A percentile compares a stretch with the other conserved stretches of the same genome.
phyloP scores from a whole-genome alignment of 2,329 filamentous ascomycete species.

The Fusarium annulatum region DNA sequence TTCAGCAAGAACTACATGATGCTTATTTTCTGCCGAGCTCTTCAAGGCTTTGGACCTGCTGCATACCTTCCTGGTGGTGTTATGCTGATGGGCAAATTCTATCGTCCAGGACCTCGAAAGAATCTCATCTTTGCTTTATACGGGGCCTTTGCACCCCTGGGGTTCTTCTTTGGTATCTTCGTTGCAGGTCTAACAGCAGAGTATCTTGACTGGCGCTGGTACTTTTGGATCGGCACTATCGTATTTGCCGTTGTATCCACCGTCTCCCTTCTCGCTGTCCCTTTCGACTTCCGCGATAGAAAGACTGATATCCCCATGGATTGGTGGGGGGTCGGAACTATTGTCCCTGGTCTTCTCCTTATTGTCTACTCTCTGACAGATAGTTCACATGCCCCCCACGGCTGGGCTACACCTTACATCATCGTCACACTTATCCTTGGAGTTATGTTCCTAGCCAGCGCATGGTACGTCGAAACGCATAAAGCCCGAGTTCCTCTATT shows the following conservation, averaged over 20 bases:
- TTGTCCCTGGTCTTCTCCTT: conserved; percentile 68
- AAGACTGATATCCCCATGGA: conserved; percentile 62
- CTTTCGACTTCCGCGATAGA: conserved; percentile 48
- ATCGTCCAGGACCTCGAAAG: conserved; percentile 77
- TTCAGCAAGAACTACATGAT: conserved; percentile 75
- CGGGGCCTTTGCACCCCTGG: conserved; percentile 66
- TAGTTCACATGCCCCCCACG: conserved; percentile 68
- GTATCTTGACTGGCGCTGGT: conserved; percentile 73
- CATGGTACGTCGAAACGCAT: conserved; percentile 72
- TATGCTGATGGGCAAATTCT: conserved; percentile 74
- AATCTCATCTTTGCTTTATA: conserved; percentile 73
- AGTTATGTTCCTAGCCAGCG: conserved; percentile 59
- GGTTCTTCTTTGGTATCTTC: conserved; percentile 74
- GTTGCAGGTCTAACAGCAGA: conserved; percentile 72
- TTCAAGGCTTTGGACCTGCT: conserved; percentile 79
- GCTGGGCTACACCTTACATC: conserved; percentile 75
- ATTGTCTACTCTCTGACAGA: conserved; percentile 76
- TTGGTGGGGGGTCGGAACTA: conserved; percentile 66
- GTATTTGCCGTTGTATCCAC: conserved; percentile 60
- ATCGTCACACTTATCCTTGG: conserved; percentile 69
- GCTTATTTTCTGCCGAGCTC: conserved; percentile 78
- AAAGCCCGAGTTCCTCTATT: conserved; percentile 70
- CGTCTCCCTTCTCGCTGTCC: conserved; percentile 55
- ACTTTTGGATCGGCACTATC: conserved; percentile 72
- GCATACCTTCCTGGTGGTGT: conserved; percentile 78